Evolutionary conservation across 2,329 filamentous ascomycete genomes (phyloP).

Genomic region (Juglanconis juglandina): DNA sequence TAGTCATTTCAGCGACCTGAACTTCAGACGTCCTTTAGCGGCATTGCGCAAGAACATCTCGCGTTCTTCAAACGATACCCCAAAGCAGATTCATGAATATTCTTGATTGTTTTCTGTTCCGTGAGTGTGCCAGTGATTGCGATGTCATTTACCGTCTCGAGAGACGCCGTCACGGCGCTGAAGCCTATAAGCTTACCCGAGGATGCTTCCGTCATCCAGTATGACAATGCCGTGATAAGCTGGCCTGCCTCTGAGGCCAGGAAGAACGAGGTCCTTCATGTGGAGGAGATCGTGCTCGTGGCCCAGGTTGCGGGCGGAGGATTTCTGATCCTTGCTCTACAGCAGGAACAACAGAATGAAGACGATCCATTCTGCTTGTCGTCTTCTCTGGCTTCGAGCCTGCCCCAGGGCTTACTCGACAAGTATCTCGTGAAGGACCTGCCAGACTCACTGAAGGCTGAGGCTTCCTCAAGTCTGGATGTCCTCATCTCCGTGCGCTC

Average conservation of each 20-base stretch:
- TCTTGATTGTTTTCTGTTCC: neutral
- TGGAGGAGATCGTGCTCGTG: constrained; percentile 31
- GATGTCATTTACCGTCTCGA: constrained; percentile 11
- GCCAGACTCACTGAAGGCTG: constrained; percentile 31
- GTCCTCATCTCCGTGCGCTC: constrained; percentile 67
- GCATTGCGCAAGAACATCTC: no score
- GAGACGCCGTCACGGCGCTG: constrained; percentile 7
- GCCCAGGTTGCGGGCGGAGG: constrained; percentile 5
- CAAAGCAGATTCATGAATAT: neutral
- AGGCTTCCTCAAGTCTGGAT: constrained; percentile 41
- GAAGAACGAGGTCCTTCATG: constrained; percentile 18
- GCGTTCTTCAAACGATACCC: neutral
- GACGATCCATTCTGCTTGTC: constrained; percentile 25
- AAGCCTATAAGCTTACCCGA: constrained; percentile 7
- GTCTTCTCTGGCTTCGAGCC: constrained; percentile 27
- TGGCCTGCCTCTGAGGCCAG: neutral
- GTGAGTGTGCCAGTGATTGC: neutral
- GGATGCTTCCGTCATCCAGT: constrained; percentile 6
- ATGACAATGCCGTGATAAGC: neutral
- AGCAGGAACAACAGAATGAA: constrained; percentile 29
- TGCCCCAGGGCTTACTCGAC: constrained; percentile 36
- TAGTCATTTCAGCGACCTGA: no score
- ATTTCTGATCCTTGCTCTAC: constrained; percentile 38
- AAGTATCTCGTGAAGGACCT: constrained; percentile 33
- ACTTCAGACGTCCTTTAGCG: no score